A percentile compares a stretch with the other conserved stretches of the same genome.
Evolutionary conservation across 371 early-diverging fungal species (phyloP).

Genomic region (Actinomortierella ambigua): DNA sequence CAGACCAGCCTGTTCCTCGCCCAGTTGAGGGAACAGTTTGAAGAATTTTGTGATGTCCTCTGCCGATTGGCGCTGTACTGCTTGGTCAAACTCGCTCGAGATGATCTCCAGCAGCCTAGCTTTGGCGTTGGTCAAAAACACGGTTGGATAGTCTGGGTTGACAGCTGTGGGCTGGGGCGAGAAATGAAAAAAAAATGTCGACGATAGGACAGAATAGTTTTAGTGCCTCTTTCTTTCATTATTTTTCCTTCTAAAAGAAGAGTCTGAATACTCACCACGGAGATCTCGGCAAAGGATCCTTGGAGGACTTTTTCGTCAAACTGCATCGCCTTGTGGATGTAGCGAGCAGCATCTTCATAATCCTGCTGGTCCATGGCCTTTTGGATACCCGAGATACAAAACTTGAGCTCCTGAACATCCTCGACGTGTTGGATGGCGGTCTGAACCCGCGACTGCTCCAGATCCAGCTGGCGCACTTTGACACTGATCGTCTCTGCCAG

Average conservation of each 20-base stretch:
- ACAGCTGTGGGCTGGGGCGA: conserved; percentile 57
- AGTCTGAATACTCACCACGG: conserved; percentile 47
- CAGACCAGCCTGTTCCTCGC: conserved; percentile 81
- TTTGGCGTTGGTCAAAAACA: conserved; percentile 65
- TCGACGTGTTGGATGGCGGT: conserved; percentile 71
- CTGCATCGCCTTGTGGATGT: conserved; percentile 69
- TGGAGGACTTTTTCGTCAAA: conserved; percentile 70
- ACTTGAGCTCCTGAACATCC: conserved; percentile 78
- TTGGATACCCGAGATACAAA: conserved; percentile 74
- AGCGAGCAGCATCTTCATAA: conserved; percentile 76
- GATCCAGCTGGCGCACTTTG: conserved; percentile 82
- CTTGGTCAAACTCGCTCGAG: conserved; percentile 77
- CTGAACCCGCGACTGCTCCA: conserved; percentile 80
- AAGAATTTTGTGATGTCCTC: conserved; percentile 83
- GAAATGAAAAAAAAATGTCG: not conserved
- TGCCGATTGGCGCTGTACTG: conserved; percentile 72
- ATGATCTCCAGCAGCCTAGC: conserved; percentile 70
- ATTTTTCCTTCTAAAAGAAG: not conserved
- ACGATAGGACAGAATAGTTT: not conserved
- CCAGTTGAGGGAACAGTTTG: conserved; percentile 86
- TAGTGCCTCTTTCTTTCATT: not conserved
- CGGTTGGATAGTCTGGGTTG: conserved; percentile 69
- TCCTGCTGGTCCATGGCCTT: conserved; percentile 73
- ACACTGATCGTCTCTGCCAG: conserved; percentile 83
- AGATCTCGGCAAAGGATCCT: conserved; percentile 73